Base-by-base conservation (phyloP, 2,329 filamentous ascomycete genomes). In the Ophiostoma tasmaniense region DNA sequence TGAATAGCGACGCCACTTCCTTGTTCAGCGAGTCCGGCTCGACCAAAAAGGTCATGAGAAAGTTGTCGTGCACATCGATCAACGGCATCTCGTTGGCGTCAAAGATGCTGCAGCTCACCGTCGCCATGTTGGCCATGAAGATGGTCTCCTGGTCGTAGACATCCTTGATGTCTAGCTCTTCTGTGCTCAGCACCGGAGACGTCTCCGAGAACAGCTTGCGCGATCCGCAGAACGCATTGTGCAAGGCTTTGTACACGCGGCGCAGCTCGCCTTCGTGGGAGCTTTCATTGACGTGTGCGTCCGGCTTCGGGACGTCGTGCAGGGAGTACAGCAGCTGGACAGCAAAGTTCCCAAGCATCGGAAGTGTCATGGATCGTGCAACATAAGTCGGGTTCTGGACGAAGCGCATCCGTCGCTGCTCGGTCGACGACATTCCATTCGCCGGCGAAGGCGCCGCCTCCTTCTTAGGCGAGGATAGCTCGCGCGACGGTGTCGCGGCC, bases 51-150 rank as follows among this genome's bases (percentile, higher is more conserved):
- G 82, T 79, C 25, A 77, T 75, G n/a, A 82, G 77, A 52, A 85
- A 81, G 66, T 80, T 75, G n/a, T 79, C 76, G 70, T 83, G 80
- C 11, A 80, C 76, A 30, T 80, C 78, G n/a, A 76, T 73, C 50
- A 82, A 77, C 0, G 81, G 74, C 4, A 79, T 76, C 8, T 79
- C 76, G 55, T 76, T 75, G 2, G 75, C 77, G 35, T 79, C 79
- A 37, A 81, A 75, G 1, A 81, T 70, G 75, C 80, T 81, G 0
- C 75, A 74, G 25, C 79, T 79, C 45, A 84, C 78, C 50, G 81
- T 80, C 2, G 82, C 82, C 69, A 85, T 76, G 70, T 85, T 85
- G 11, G 81, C 78, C 71, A 85, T 77, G 55, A 81, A 80, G 28
- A 85, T 76, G 1, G 78, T 79, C 70, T 79, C 77, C 62, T 76